Evolutionary conservation across 2,329 filamentous ascomycete genomes (phyloP), one percentile per base, ranked within the genome.

Genomic region (Paraphaeosphaeria minitans): DNA sequence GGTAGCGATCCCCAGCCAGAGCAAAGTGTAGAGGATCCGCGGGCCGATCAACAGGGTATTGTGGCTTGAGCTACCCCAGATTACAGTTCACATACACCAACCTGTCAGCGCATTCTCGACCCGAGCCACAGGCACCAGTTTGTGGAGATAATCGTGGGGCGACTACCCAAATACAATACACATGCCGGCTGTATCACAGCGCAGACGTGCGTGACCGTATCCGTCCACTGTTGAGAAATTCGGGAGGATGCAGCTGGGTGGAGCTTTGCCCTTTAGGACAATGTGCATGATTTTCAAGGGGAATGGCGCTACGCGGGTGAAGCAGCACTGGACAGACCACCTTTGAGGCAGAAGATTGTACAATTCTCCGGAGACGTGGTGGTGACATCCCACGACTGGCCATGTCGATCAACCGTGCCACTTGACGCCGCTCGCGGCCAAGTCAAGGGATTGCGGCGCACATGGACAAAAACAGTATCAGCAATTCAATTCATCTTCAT

Each of bases 1-100:
- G 75, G 69, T 72, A 53, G 57, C 59, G 65, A 68, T 71, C 74
- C 73, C 70, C 71, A 74, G 66, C 64, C 67, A 68, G 70, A 72
- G 64, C 69, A 73, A 67, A 73, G 73, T 63, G 68, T 71, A 60
- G 74, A 77, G 74, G 75, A 76, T 72, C 73, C 71, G 69, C 75
- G 75, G 75, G 61, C 75, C 75, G 74, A 66, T 56, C 63, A 74
- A 67, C 63, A 63, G 55, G 69, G 68, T 75, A 75, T 70, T 77
- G 72, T 53, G 50, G 50, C 50, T 53, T 64, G 62, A 66, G 37
- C n/a, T 31, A 24, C 37, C 24, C 37, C 50, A 42, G 12, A 19
- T 10, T 42, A 19, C 22, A 39, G 14, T 35, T 39, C 21, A 33
- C 21, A 39, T 13, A 39, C 48, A 14, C 14, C 19, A 19, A 39